Evolutionary conservation across 1,284 basidiomycete species (phyloP), one percentile per base, ranked within the genome.

Genomic region (Lentinula novae-zelandiae): DNA sequence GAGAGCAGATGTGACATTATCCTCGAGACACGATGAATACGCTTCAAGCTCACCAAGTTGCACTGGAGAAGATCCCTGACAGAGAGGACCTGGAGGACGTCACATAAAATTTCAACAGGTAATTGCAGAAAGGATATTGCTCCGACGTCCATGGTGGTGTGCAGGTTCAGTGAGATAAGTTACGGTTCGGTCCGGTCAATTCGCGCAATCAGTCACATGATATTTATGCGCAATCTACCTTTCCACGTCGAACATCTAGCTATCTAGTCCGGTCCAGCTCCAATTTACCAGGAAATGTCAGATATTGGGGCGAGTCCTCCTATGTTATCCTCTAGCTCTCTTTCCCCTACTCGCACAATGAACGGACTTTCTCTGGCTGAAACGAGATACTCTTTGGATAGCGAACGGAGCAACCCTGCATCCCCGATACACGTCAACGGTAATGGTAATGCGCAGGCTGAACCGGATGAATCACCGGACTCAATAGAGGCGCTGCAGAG

Each of bases 401-500:
- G 74, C 65, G 72, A 77, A 63, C 70, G 73, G 51, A 60, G 61
- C 46, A 62, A 64, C 20, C 57, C 69, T 22, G 68, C 71, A 58
- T 66, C 70, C 36, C 68, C 68, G 52, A 50, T 55, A 22, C 52
- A 53, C 36, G 67, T 72, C 57, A 55, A 64, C 40, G 36, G 36
- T 9, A 38, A 38, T 27, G 70, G 73, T 58, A 57, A 57, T 46
- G 71, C 66, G 13, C 67, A 58, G 46, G 67, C 70, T 42, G 65
- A 70, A 50, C 66, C 65, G 12, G 71, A 74, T 10, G 73, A 74
- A 61, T 69, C 69, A 4, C 60, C 66, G 33, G 82, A 86, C 69
- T 79, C 82, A 1, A 66, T 87, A 49, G 73, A 80, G 59, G 76
- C 76, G 60, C 75, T 90, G 9, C 81, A 85, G 68, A 75, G 75